phyloP scores from a whole-genome alignment of 345 rosid genomes.

The Erysimum cheiranthoides region DNA sequence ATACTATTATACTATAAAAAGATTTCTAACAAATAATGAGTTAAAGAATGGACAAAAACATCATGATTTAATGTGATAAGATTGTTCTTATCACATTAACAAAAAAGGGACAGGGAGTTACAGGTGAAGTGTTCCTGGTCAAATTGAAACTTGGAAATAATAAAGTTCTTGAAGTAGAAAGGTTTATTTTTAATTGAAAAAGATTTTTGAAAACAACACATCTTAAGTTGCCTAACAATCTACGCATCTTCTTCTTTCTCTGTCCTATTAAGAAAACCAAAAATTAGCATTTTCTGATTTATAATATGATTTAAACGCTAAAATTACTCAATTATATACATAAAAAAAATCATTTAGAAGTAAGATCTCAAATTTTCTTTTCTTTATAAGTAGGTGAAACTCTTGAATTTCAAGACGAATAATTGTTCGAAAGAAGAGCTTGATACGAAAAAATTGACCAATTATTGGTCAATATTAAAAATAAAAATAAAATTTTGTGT shows the following conservation, averaged over 20 bases:
- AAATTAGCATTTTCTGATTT: slow-evolving; percentile 25
- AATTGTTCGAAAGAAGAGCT: slow-evolving; percentile 21
- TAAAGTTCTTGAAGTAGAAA: slow-evolving; percentile 44
- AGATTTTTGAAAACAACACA: slow-evolving; percentile 19
- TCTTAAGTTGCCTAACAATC: slow-evolving; percentile 45
- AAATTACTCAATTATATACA: neutral
- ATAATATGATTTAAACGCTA: slow-evolving; percentile 18
- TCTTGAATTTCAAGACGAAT: slow-evolving; percentile 32
- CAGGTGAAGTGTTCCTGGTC: slow-evolving; percentile 50
- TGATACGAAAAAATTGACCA: slow-evolving; percentile 39
- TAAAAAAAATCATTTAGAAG: neutral
- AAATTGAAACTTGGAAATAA: slow-evolving; percentile 45
- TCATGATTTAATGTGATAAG: slow-evolving; percentile 42
- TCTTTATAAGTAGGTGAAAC: slow-evolving; percentile 35
- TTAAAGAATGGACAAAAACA: slow-evolving; percentile 43
- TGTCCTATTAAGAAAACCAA: slow-evolving; percentile 39
- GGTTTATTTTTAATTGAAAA: slow-evolving; percentile 35
- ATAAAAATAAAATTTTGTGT: neutral
- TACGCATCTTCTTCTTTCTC: slow-evolving; percentile 43
- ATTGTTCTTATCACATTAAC: slow-evolving; percentile 39
- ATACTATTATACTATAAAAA: slow-evolving; percentile 23
- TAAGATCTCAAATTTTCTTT: neutral
- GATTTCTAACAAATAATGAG: slow-evolving; percentile 7
- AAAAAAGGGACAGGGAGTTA: slow-evolving; percentile 38
- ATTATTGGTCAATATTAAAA: slow-evolving; percentile 40